These are phyloP conservation scores for Fraxinus floribunda DNA, from an alignment of 305 asterid species.

Conservation along the genomic window DNA sequence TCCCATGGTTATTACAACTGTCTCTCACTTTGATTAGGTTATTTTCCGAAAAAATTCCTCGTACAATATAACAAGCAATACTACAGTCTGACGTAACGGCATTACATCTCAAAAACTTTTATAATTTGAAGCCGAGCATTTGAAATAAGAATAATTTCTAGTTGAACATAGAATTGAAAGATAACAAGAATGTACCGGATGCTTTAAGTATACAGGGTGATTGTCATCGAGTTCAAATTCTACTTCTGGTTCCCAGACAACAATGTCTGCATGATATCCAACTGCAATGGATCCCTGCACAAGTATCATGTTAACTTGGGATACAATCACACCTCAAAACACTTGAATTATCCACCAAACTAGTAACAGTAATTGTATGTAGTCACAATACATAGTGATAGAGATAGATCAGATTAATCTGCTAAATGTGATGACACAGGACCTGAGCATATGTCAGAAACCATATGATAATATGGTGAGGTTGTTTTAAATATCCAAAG, in stretches of 20 bases:
- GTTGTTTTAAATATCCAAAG: neutral
- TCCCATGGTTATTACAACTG: neutral
- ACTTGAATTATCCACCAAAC: neutral
- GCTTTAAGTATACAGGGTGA: constrained; percentile 60
- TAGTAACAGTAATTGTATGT: neutral
- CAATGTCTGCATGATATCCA: constrained; percentile 82
- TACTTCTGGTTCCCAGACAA: constrained; percentile 83
- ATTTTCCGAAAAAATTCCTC: neutral
- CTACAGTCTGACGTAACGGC: neutral
- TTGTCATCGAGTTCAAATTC: constrained; percentile 63
- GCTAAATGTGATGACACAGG: neutral
- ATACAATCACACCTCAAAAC: neutral
- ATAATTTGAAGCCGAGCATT: neutral
- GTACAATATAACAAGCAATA: neutral
- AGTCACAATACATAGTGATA: neutral
- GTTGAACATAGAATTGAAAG: neutral
- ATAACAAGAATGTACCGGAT: constrained; percentile 48
- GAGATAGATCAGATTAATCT: neutral
- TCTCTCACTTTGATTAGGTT: neutral
- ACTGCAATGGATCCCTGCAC: constrained; percentile 65
- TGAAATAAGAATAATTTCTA: neutral
- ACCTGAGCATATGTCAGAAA: neutral
- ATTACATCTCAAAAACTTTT: neutral
- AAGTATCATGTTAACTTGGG: neutral
- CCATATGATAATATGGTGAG: neutral